These are phyloP conservation scores for Biscogniauxia marginata DNA, from an alignment of 2,329 filamentous ascomycete species.

Conservation along the genomic window DNA sequence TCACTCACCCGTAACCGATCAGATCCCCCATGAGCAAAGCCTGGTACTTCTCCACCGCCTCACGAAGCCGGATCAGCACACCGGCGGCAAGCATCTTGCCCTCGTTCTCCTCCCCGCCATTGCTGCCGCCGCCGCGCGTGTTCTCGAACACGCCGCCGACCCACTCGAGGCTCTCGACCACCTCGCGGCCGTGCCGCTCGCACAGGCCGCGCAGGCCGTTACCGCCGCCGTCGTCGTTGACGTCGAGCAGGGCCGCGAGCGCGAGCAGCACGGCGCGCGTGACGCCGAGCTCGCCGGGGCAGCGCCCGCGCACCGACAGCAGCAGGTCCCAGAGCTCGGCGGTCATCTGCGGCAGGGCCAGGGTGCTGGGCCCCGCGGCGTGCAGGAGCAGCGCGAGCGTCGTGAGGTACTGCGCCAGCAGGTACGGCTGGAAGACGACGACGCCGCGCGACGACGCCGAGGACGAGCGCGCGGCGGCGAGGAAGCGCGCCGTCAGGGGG, in stretches of 20 bases:
- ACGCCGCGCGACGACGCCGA: conserved; percentile 51
- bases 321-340: conserved; percentile 82
- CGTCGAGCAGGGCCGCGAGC: conserved; percentile 76
- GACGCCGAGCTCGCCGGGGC: conserved; percentile 62
- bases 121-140: conserved; percentile 44
- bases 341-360: conserved; percentile 76
- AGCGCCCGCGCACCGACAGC: conserved; percentile 60
- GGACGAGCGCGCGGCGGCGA: conserved; percentile 53
- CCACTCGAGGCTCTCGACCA: conserved; percentile 89
- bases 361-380: conserved; percentile 75
- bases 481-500: conserved; percentile 79
- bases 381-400: conserved; percentile 82
- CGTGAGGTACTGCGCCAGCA: conserved; percentile 79
- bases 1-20: conserved; percentile 38
- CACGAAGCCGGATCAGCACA: conserved; percentile 72
- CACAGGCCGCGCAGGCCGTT: conserved; percentile 70
- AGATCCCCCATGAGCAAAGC: conserved; percentile 71
- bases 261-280: conserved; percentile 75
- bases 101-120: conserved; percentile 69
- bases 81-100: conserved; percentile 77
- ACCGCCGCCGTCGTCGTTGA: conserved; percentile 60
- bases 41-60: conserved; percentile 81
- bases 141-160: conserved; percentile 71
- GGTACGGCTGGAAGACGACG: conserved; percentile 69
- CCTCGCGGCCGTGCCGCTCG: conserved; percentile 68